Evolutionary conservation across 495 filamentous ascomycete species (phyloP).

Genomic region (Lophium mytilinum): DNA sequence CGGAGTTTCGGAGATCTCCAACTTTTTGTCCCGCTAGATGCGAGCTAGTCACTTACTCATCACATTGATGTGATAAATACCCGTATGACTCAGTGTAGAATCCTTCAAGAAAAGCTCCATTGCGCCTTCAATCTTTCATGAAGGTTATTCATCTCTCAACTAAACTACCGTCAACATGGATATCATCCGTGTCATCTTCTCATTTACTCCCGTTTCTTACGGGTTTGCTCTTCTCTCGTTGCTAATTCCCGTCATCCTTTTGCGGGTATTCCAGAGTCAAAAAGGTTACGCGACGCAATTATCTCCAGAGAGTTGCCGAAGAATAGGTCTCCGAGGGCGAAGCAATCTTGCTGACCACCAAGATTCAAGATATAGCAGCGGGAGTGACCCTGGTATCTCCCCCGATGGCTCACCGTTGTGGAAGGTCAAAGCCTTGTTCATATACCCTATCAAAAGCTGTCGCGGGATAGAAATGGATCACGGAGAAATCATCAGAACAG

Average conservation of each 20-base stretch:
- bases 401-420: slow-evolving; percentile 29
- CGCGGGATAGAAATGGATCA: slow-evolving; percentile 64
- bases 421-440: slow-evolving; percentile 71
- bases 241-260: slow-evolving; percentile 3
- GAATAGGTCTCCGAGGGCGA: slow-evolving; percentile 9
- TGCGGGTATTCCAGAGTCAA: slow-evolving; percentile 7
- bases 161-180: too few relatives aligned
- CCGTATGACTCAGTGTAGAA: too few relatives aligned
- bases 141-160: too few relatives aligned
- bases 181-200: neutral
- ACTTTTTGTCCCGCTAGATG: too few relatives aligned
- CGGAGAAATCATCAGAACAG: slow-evolving; percentile 59
- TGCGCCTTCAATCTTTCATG: too few relatives aligned
- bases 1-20: too few relatives aligned
- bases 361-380: slow-evolving; percentile 9
- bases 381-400: neutral
- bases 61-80: too few relatives aligned
- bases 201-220: neutral
- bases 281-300: slow-evolving; percentile 3
- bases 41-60: too few relatives aligned
- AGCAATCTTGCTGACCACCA: slow-evolving; percentile 23
- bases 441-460: slow-evolving; percentile 87
- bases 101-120: too few relatives aligned
- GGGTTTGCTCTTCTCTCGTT: slow-evolving; percentile 9
- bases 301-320: slow-evolving; percentile 21